A percentile compares a stretch with the other conserved stretches of the same genome.
Conservation (phyloP, 306 rosid genomes). For the Castanopsis chinensis region DNA sequence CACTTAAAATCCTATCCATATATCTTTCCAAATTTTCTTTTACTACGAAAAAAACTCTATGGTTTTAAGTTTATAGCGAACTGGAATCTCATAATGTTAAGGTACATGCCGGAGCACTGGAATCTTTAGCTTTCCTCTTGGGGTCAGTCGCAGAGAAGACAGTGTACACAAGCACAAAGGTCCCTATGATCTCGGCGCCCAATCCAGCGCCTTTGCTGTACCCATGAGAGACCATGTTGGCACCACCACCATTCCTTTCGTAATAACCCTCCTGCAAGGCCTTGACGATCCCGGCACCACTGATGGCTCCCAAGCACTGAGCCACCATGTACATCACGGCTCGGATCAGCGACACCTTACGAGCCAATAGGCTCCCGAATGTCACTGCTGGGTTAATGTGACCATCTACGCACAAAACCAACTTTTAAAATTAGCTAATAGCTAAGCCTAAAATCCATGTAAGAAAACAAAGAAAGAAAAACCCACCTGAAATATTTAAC, state of each 20-base stretch:
- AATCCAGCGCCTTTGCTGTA: slow-evolving; percentile 65
- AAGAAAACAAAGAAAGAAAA: no score
- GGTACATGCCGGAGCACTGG: slow-evolving; percentile 71
- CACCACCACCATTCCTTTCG: slow-evolving; percentile 67
- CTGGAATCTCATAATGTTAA: not conserved
- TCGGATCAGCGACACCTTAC: slow-evolving; percentile 76
- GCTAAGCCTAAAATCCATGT: no score
- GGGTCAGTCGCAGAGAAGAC: slow-evolving; percentile 96
- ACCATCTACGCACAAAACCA: slow-evolving; percentile 56
- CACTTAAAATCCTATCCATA: no score
- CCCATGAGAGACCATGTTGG: slow-evolving; percentile 46
- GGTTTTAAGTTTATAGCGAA: not conserved
- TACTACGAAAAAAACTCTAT: no score
- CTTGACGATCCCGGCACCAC: slow-evolving; percentile 86
- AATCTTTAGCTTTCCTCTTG: slow-evolving; percentile 82
- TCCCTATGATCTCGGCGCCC: slow-evolving; percentile 86
- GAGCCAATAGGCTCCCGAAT: slow-evolving; percentile 83
- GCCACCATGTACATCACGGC: slow-evolving; percentile 87
- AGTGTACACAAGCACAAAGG: slow-evolving; percentile 84
- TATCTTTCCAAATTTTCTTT: no score
- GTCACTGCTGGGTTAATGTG: slow-evolving; percentile 98
- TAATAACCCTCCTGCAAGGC: slow-evolving; percentile 60
- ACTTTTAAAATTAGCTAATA: not conserved
- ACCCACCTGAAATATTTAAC: not conserved
- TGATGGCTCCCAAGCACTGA: slow-evolving; percentile 90